Evolutionary conservation across 2,329 filamentous ascomycete species (phyloP).

Genomic region (Trichoderma oligosporum): DNA sequence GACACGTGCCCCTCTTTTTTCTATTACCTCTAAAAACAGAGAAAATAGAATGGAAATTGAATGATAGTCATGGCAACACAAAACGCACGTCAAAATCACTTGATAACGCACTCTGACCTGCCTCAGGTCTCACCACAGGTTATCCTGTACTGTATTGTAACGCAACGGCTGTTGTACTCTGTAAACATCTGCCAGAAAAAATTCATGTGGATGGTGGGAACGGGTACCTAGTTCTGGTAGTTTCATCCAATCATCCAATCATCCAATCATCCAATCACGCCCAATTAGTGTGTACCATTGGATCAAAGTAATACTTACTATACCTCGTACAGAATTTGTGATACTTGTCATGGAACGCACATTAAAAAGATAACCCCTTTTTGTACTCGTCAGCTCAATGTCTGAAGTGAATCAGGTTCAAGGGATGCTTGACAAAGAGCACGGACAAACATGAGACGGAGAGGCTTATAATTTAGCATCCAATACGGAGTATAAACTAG

Average conservation of each 20-base stretch:
- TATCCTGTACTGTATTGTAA: neutral
- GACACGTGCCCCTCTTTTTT: neutral
- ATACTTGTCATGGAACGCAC: neutral
- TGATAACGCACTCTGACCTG: neutral
- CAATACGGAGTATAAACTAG: neutral
- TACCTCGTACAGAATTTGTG: neutral
- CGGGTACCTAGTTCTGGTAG: slow-evolving; percentile 3
- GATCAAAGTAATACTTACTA: no score
- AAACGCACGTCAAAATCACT: neutral
- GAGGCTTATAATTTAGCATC: neutral
- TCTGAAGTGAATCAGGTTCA: neutral
- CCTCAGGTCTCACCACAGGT: slow-evolving; percentile 8
- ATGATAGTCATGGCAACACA: neutral
- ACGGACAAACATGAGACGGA: neutral
- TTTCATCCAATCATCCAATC: neutral
- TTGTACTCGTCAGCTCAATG: slow-evolving; percentile 3
- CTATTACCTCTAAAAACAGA: neutral
- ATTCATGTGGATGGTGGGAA: slow-evolving; percentile 9
- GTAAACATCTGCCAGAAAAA: neutral
- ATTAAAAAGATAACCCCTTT: neutral
- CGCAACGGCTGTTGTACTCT: neutral
- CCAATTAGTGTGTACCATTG: no score
- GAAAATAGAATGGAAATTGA: neutral
- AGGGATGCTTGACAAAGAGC: neutral
- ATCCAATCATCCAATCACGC: slow-evolving; percentile 4